These are phyloP conservation scores for Senna siamea DNA, from an alignment of 306 rosid genomes.

Conservation along the genomic window DNA sequence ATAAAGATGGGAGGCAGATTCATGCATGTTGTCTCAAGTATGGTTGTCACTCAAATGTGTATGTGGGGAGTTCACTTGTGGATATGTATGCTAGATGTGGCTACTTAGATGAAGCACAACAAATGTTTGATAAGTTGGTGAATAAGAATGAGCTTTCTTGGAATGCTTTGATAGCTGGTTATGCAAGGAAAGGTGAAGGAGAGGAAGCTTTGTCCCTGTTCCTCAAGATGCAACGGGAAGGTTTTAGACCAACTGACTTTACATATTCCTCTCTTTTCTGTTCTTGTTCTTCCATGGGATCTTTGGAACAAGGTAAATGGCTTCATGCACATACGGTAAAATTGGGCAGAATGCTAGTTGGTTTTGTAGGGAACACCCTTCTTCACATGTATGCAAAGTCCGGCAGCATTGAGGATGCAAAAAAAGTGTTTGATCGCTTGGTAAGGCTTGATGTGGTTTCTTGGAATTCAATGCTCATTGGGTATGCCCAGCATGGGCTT, in stretches of 20 bases:
- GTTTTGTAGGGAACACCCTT: constrained; percentile 57
- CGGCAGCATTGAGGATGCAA: constrained; percentile 55
- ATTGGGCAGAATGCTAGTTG: constrained; percentile 45
- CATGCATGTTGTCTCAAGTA: constrained; percentile 51
- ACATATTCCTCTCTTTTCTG: constrained; percentile 53
- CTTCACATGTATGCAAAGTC: constrained; percentile 62
- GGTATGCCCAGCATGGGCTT: constrained; percentile 61
- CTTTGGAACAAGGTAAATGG: constrained; percentile 58
- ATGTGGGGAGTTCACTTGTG: constrained; percentile 58
- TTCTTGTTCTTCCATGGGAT: constrained; percentile 44
- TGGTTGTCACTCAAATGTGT: constrained; percentile 45
- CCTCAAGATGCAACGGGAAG: constrained; percentile 52
- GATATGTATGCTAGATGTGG: constrained; percentile 64
- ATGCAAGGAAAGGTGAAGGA: constrained; percentile 49
- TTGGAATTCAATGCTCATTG: constrained; percentile 58
- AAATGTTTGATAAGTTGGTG: constrained; percentile 45
- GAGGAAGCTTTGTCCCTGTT: constrained; percentile 49
- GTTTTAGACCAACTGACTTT: constrained; percentile 44
- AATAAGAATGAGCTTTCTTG: constrained; percentile 55
- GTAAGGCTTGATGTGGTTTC: constrained; percentile 48
- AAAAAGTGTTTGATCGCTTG: constrained; percentile 50
- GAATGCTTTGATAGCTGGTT: constrained; percentile 55
- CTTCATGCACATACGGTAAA: constrained; percentile 53
- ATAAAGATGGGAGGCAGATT: constrained; percentile 47
- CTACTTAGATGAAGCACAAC: constrained; percentile 43